Evolutionary conservation across 2,329 filamentous ascomycete species (phyloP), one percentile per base, ranked within the genome.

Genomic region (Alternaria infectoria): DNA sequence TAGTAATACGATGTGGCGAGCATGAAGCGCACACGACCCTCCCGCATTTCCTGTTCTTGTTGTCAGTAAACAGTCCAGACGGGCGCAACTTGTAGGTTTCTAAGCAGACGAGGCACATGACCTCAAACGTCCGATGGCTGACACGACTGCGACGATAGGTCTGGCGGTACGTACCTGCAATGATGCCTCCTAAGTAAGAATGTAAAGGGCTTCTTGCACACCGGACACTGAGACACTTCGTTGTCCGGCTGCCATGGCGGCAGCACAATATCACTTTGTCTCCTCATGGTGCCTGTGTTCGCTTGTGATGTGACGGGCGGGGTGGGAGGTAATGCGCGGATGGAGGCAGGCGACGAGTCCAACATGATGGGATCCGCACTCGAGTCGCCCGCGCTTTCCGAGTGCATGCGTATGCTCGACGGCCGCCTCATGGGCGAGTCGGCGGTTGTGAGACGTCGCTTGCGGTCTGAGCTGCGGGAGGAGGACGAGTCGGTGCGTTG

Each of bases 1-100:
- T 97, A 4, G 92, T 97, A 76, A 98, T 98, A 65, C 93, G 89
- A 79, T 98, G 95, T 4, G 95, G 95, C 3, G 95, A 97, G 82
- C 95, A 98, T 19, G 89, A 86, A 61, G 90, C 89, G 80, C 95
- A 98, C 23, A 98, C 95, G 9, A 98, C 94, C 65, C 93, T 86
- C 49, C 95, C 95, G 77, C 95, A 98, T 87, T 97, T 97, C 70
- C 90, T 91, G 50, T 59, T 17, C 21, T 26, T 11, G 15, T 7
- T 6, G 51, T 65, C 17, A 65, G 62, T n/a, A 40, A 6, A 5
- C 15, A 13, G 13, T 52, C 43, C 32, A 19, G 13, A 21, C 32
- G 15, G 15, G 15, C 19, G 21, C 10, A 6, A 26, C n/a, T 23
- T 40, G 19, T 19, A n/a, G 5, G 8, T 9, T 17, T 32, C 17